Evolutionary conservation across 2,329 filamentous ascomycete species (phyloP), one percentile per base, ranked within the genome.

Genomic region (Ascochyta rabiei): DNA sequence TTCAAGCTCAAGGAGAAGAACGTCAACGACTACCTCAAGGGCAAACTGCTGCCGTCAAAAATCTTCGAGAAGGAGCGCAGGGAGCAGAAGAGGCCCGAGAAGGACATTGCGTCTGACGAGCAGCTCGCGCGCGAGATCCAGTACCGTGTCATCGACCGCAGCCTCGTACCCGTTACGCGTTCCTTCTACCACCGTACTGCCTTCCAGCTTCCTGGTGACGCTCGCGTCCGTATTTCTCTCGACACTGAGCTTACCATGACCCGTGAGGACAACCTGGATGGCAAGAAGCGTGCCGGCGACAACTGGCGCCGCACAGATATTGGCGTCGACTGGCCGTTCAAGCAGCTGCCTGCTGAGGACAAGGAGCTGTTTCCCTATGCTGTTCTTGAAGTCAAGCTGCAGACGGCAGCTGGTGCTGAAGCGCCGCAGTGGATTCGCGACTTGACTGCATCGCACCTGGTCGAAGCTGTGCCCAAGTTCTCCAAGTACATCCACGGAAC

Each of bases 291-390:
- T 43, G 82, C 87, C 5, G 95, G 93, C 18, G 83, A 93, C 63
- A 97, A 98, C 78, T 99, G 95, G 95, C 86, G 95, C 56, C 87
- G 95, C 38, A 98, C 89, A 87, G 95, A 99, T 73, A 98, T 99
- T 71, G 95, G 95, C 4, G 91, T 99, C 57, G 95, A 99, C 75
- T 97, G 83, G 73, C 95, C 95, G 0, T 99, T 99, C 78, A 87
- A 87, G 5, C 93, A 99, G 72, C 80, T 99, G 6, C 91, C 92
- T 0, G 77, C 89, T 0, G 88, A 89, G 58, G 95, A 99, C 71
- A 83, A 96, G 40, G 90, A 92, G 62, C 87, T 91, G 40, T 99
- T 99, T 76, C 95, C 95, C 0, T 99, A 99, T 67, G 95, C 95
- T 30, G 88, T 99, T 30, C 83, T 99, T 7, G 95, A 99, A 76